phyloP scores from a whole-genome alignment of 2,329 filamentous ascomycete species.

The Cadophora luteo-olivacea region DNA sequence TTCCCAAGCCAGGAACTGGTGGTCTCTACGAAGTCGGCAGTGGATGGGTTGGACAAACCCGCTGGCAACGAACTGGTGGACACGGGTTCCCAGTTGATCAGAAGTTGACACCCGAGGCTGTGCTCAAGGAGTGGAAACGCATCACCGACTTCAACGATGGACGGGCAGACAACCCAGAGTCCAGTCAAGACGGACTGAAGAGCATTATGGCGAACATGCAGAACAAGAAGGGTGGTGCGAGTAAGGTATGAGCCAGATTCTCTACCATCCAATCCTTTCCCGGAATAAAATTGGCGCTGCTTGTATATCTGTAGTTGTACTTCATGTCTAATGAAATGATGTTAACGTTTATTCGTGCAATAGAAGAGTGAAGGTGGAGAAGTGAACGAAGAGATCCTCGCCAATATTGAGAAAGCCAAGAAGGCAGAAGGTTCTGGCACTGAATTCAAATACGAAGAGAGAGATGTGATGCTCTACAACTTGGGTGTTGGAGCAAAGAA shows the following conservation, averaged over 20 bases:
- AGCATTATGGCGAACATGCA: slow-evolving; percentile 84
- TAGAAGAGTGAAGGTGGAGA: slow-evolving; percentile 43
- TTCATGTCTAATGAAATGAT: slow-evolving; percentile 34
- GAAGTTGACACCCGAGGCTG: slow-evolving; percentile 82
- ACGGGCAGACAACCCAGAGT: slow-evolving; percentile 84
- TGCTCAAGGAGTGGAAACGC: slow-evolving; percentile 75
- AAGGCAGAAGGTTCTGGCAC: slow-evolving; percentile 74
- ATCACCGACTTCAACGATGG: slow-evolving; percentile 89
- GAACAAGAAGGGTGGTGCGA: slow-evolving; percentile 67
- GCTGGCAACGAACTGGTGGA: slow-evolving; percentile 92
- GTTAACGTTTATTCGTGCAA: slow-evolving; percentile 36
- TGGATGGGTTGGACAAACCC: slow-evolving; percentile 89
- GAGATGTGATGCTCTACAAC: slow-evolving; percentile 94
- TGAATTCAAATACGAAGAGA: slow-evolving; percentile 83
- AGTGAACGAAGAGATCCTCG: slow-evolving; percentile 69
- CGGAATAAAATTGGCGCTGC: slow-evolving; percentile 9
- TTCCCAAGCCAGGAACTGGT: slow-evolving; percentile 83
- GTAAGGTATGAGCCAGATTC: slow-evolving; percentile 62
- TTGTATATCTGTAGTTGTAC: slow-evolving; percentile 38
- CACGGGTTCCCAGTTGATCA: slow-evolving; percentile 91
- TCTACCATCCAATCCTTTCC: slow-evolving; percentile 21
- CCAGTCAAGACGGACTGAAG: slow-evolving; percentile 76
- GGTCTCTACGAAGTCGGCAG: slow-evolving; percentile 93
- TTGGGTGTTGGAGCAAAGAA: slow-evolving; percentile 91
- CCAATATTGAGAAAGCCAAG: slow-evolving; percentile 78